Percentiles rank a stretch among this genome's conserved stretches.
These are phyloP conservation scores for fission yeast (Schizosaccharomyces pombe) DNA, from an alignment of 805 yeast species.

Conservation along the genomic window DNA sequence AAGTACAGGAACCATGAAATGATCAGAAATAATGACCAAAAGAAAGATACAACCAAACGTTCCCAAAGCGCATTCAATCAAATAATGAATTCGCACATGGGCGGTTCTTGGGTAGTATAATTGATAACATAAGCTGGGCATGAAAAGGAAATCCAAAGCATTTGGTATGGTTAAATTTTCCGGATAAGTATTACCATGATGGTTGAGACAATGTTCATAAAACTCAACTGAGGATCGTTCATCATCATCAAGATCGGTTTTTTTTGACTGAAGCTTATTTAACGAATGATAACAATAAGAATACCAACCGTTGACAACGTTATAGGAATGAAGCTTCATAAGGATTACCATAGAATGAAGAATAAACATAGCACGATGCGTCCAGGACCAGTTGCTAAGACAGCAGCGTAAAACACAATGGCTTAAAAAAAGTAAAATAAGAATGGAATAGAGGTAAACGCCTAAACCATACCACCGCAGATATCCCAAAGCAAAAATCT, in stretches of 20 bases:
- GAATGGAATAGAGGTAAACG: not conserved
- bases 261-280: not conserved
- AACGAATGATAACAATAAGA: not conserved
- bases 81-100: not conserved
- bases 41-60: slow-evolving; percentile 3
- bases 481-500: not conserved
- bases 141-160: slow-evolving; percentile 4
- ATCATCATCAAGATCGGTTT: not conserved
- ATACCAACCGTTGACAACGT: slow-evolving; percentile 3
- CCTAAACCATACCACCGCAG: not conserved
- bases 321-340: slow-evolving; percentile 6
- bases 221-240: not conserved
- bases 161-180: slow-evolving; percentile 1
- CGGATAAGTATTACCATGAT: slow-evolving; percentile 4
- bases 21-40: slow-evolving; percentile 1
- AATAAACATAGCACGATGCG: slow-evolving; percentile 5
- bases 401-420: not conserved
- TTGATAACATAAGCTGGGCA: slow-evolving; percentile 6
- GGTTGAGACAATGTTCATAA: not conserved
- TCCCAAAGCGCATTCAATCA: not conserved
- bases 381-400: slow-evolving; percentile 6
- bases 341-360: slow-evolving; percentile 4
- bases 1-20: slow-evolving; percentile 5
- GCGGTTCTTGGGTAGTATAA: slow-evolving; percentile 5
- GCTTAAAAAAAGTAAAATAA: not conserved